These are phyloP conservation scores for Pythium angustatum DNA, from an alignment of 352 stramenopile species.

Conservation along the genomic window DNA sequence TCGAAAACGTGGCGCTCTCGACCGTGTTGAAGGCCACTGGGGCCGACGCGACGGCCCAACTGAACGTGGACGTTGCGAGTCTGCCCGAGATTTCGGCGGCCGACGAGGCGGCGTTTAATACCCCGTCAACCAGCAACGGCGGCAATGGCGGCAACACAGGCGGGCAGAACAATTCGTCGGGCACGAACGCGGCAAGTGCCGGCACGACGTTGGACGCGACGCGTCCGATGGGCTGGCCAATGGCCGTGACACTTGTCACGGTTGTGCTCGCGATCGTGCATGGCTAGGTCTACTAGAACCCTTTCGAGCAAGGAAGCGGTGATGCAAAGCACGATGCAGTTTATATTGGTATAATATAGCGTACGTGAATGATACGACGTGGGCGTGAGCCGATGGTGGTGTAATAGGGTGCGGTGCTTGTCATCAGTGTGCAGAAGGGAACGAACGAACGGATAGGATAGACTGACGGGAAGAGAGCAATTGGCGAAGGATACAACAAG, in stretches of 20 bases:
- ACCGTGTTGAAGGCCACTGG: conserved; percentile 31
- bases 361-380: no score
- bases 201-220: neutral
- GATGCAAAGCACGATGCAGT: no score
- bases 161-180: neutral
- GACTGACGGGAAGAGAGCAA: no score
- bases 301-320: no score
- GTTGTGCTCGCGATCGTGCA: no score
- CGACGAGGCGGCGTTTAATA: conserved; percentile 43
- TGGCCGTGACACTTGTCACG: neutral
- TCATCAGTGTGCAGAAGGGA: no score
- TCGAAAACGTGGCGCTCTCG: conserved; percentile 56
- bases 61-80: conserved; percentile 50
- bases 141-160: neutral
- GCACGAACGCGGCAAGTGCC: neutral
- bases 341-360: neutral
- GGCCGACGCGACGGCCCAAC: conserved; percentile 38
- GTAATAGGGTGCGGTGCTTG: no score
- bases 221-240: no score
- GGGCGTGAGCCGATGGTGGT: no score
- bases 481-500: no score
- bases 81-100: conserved; percentile 48
- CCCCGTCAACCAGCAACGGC: neutral
- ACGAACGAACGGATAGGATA: neutral
- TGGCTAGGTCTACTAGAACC: no score